A percentile compares a stretch with the other conserved stretches of the same genome.
These are phyloP conservation scores for Suillus luteus DNA, from an alignment of 768 basidiomycete genomes.

Conservation along the genomic window DNA sequence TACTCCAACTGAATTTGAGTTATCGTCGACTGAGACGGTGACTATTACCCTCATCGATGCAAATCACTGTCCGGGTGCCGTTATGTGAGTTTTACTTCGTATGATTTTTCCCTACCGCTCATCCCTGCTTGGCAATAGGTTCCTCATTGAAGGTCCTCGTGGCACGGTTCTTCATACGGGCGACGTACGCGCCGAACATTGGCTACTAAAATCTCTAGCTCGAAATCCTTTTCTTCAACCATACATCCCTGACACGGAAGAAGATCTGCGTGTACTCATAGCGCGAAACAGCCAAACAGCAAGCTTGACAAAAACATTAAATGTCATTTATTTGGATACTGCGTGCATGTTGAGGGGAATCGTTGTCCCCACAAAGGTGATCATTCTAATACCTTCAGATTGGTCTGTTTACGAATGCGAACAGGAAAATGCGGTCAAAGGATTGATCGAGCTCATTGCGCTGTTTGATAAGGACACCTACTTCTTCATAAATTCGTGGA, in stretches of 20 bases:
- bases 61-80: constrained; percentile 93
- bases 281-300: constrained; percentile 29
- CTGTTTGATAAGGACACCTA: constrained; percentile 63
- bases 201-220: constrained; percentile 67
- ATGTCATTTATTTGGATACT: constrained; percentile 86
- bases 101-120: background rate
- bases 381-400: constrained; percentile 13
- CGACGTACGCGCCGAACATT: constrained; percentile 87
- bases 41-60: constrained; percentile 84
- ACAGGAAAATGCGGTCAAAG: constrained; percentile 66
- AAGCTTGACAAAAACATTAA: constrained; percentile 50
- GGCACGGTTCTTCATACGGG: constrained; percentile 89
- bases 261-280: constrained; percentile 27
- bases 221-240: constrained; percentile 73
- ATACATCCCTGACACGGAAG: constrained; percentile 51
- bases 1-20: constrained; percentile 59
- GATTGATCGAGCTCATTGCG: constrained; percentile 69
- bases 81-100: constrained; percentile 61
- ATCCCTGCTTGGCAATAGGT: constrained; percentile 51
- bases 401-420: background rate
- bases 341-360: constrained; percentile 57
- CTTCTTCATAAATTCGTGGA: constrained; percentile 94
- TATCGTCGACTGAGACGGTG: constrained; percentile 59
- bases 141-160: constrained; percentile 70
- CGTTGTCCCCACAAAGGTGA: constrained; percentile 63